Conservation (phyloP, 2,329 filamentous ascomycete genomes). For the Ophiostoma himal-ulmi region DNA sequence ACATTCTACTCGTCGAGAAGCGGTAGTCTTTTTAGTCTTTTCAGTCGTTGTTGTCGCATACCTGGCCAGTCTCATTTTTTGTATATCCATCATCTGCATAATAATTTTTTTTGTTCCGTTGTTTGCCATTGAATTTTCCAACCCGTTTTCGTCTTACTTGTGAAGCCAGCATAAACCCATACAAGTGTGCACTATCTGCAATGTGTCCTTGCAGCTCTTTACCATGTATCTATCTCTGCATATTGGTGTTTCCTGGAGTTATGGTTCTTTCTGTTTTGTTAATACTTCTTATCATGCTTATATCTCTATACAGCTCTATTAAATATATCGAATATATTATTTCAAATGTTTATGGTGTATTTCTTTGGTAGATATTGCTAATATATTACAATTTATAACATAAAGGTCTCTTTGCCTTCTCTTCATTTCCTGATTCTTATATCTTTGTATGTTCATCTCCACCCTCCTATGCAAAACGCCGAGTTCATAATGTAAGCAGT, state of each 20-base stretch:
- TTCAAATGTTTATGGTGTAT: not conserved
- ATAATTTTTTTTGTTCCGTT: not conserved
- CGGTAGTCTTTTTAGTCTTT: conserved; percentile 43
- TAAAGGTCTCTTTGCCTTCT: not conserved
- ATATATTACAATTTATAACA: conserved; percentile 1
- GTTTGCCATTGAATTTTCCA: not conserved
- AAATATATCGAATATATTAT: not conserved
- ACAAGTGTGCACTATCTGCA: not conserved
- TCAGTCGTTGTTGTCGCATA: not conserved
- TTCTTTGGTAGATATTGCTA: not conserved
- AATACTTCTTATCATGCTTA: too few species aligned
- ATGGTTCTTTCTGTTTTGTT: not conserved
- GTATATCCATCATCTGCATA: not conserved
- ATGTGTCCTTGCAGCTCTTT: not conserved
- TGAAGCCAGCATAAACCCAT: not conserved
- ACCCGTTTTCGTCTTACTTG: not conserved
- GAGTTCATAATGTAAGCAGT: not conserved
- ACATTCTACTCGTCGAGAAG: conserved; percentile 86
- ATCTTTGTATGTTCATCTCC: not conserved
- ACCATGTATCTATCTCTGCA: not conserved
- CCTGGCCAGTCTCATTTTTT: not conserved
- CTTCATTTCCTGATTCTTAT: not conserved
- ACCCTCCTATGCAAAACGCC: not conserved
- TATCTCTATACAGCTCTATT: not conserved
- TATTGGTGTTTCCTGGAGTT: not conserved